These are phyloP conservation scores for Tardiomyces blankii DNA, from an alignment of 1,139 yeast species.

Conservation along the genomic window DNA sequence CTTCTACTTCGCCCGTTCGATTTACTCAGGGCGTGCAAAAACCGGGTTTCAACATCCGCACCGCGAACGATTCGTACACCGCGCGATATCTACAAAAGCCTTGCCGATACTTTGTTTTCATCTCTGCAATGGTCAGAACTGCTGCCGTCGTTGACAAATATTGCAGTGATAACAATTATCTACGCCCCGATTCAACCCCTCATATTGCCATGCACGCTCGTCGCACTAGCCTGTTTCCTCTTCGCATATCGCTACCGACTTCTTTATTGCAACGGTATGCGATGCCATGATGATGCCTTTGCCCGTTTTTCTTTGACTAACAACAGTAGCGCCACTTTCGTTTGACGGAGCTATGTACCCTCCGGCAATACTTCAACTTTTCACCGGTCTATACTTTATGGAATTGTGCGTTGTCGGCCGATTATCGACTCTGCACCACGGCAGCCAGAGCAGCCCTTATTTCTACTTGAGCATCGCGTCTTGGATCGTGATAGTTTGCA, in stretches of 20 bases:
- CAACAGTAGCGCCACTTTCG: background rate
- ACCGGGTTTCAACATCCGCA: background rate
- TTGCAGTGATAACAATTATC: constrained; percentile 66
- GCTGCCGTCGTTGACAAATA: constrained; percentile 64
- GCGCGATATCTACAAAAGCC: no score
- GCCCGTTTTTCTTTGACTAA: background rate
- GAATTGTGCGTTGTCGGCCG: constrained; percentile 70
- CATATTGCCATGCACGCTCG: constrained; percentile 49
- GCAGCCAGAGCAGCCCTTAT: background rate
- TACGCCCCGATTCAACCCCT: constrained; percentile 73
- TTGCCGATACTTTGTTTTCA: background rate
- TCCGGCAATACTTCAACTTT: constrained; percentile 60
- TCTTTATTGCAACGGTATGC: constrained; percentile 35
- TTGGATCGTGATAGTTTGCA: background rate
- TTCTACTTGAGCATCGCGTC: background rate
- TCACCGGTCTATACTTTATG: constrained; percentile 68
- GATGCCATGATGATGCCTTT: background rate
- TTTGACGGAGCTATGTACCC: constrained; percentile 39
- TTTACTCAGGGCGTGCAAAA: background rate
- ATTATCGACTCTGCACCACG: constrained; percentile 22
- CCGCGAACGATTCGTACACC: background rate
- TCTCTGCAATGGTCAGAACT: constrained; percentile 63
- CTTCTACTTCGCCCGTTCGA: background rate
- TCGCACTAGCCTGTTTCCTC: constrained; percentile 46
- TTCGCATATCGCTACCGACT: constrained; percentile 53